A percentile compares a stretch with the other conserved stretches of the same genome.
Conservation (phyloP, 2,329 filamentous ascomycete species). For the Trichophyton simii region DNA sequence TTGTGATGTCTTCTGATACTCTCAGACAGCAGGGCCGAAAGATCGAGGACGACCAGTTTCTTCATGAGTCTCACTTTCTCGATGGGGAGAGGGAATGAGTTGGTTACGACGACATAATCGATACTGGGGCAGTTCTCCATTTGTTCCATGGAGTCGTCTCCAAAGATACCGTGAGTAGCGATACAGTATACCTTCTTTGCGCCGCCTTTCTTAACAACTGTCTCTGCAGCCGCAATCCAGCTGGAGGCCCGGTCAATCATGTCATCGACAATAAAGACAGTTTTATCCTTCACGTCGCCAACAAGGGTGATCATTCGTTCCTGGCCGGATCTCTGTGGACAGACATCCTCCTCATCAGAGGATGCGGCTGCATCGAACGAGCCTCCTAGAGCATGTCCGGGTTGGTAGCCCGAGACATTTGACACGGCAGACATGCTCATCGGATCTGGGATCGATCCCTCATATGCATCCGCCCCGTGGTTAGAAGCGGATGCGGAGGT, state of each 20-base stretch:
- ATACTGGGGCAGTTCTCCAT: conserved; percentile 89
- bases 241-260: conserved; percentile 97
- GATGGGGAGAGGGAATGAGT: conserved; percentile 77
- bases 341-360: conserved; percentile 75
- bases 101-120: conserved; percentile 86
- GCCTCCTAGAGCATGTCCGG: conserved; percentile 64
- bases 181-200: conserved; percentile 96
- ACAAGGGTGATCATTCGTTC: conserved; percentile 98
- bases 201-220: conserved; percentile 80
- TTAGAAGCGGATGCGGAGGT: conserved; percentile 51
- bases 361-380: conserved; percentile 74
- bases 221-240: conserved; percentile 96
- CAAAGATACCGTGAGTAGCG: conserved; percentile 91
- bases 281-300: conserved; percentile 75
- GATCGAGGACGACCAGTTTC: conserved; percentile 81
- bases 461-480: conserved; percentile 38
- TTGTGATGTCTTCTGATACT: conserved; percentile 94
- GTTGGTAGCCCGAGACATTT: conserved; percentile 59
- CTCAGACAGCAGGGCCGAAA: conserved; percentile 78
- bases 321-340: conserved; percentile 52
- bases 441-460: conserved; percentile 53
- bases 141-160: conserved; percentile 75
- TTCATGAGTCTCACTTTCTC: conserved; percentile 56
- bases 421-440: conserved; percentile 79
- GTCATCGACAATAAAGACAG: conserved; percentile 92